A percentile compares a stretch with the other conserved stretches of the same genome.
Evolutionary conservation across 2,329 filamentous ascomycete species (phyloP).

Genomic region (Alternaria rosae): DNA sequence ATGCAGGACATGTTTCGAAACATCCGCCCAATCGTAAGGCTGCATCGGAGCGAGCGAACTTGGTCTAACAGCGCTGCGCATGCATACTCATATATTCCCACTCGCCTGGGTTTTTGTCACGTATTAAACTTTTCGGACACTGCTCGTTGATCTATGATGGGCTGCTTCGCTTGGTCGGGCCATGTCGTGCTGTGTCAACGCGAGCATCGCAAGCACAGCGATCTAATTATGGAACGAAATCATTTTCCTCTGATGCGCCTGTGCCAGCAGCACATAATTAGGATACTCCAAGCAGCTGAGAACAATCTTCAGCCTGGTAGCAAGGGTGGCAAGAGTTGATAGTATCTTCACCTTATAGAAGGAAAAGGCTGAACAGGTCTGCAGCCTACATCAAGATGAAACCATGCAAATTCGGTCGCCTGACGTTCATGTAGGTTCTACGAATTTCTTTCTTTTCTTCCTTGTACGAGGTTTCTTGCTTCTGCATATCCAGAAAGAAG

Average conservation of each 20-base stretch:
- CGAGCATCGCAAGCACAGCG: not conserved
- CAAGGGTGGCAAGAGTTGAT: too few relatives aligned
- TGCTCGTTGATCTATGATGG: not conserved
- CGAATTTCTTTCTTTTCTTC: too few relatives aligned
- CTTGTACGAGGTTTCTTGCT: too few relatives aligned
- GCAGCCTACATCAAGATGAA: too few relatives aligned
- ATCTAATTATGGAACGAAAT: not conserved
- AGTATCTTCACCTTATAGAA: too few relatives aligned
- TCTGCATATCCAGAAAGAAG: too few relatives aligned
- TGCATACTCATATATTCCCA: conserved; percentile 22
- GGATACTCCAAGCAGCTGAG: not conserved
- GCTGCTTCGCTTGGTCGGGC: not conserved
- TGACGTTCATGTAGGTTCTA: too few relatives aligned
- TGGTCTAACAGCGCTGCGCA: conserved; percentile 22
- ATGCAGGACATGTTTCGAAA: conserved; percentile 37
- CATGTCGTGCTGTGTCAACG: not conserved
- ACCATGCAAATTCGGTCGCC: too few relatives aligned
- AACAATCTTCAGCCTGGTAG: not conserved
- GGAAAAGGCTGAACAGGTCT: too few relatives aligned
- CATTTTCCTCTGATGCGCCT: not conserved
- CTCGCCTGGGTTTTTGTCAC: not conserved
- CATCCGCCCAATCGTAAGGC: conserved; percentile 32
- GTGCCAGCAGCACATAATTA: not conserved
- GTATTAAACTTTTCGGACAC: not conserved
- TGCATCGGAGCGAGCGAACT: conserved; percentile 10